A percentile compares a stretch with the other conserved stretches of the same genome.
These are phyloP conservation scores for Pseudotulostoma volvatum DNA, from an alignment of 495 filamentous ascomycete genomes.

Conservation along the genomic window DNA sequence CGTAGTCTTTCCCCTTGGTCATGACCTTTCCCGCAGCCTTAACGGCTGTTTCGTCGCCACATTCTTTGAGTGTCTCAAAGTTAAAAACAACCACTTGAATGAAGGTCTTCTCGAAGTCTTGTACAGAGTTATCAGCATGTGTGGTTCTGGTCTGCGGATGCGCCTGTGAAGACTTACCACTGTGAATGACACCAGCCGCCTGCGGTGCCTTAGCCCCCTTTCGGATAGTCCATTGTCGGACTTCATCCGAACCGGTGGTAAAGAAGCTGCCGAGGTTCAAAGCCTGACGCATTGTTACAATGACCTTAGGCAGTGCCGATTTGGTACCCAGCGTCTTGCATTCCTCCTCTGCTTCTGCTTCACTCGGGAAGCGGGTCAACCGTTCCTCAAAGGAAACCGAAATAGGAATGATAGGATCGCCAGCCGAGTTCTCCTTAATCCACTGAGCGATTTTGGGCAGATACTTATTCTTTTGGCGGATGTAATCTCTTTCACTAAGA, in stretches of 20 bases:
- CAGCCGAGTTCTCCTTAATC: conserved; percentile 77
- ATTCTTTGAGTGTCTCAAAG: conserved; percentile 59
- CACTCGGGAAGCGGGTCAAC: conserved; percentile 57
- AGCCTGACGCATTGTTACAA: conserved; percentile 85
- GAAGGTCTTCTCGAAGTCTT: conserved; percentile 98
- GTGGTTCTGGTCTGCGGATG: not conserved
- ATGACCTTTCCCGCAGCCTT: conserved; percentile 90
- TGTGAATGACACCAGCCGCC: conserved; percentile 95
- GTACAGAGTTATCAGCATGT: conserved; percentile 3
- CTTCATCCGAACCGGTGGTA: conserved; percentile 92
- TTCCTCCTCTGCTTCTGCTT: conserved; percentile 69
- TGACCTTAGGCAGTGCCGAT: conserved; percentile 81
- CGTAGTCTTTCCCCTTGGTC: conserved; percentile 98
- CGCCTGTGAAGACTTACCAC: conserved; percentile 17
- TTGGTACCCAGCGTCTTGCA: conserved; percentile 78
- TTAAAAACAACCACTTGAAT: conserved; percentile 91
- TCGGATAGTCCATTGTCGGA: conserved; percentile 95
- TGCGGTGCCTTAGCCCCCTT: conserved; percentile 93
- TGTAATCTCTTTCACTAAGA: conserved; percentile 90
- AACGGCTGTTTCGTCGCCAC: conserved; percentile 73
- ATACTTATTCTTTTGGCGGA: conserved; percentile 99
- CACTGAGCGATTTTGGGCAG: conserved; percentile 81
- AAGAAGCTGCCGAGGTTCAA: conserved; percentile 89
- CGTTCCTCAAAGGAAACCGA: conserved; percentile 88
- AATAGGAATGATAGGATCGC: conserved; percentile 82